These are phyloP conservation scores for Acacia melanoxylon DNA, from an alignment of 306 rosid genomes.

Conservation along the genomic window DNA sequence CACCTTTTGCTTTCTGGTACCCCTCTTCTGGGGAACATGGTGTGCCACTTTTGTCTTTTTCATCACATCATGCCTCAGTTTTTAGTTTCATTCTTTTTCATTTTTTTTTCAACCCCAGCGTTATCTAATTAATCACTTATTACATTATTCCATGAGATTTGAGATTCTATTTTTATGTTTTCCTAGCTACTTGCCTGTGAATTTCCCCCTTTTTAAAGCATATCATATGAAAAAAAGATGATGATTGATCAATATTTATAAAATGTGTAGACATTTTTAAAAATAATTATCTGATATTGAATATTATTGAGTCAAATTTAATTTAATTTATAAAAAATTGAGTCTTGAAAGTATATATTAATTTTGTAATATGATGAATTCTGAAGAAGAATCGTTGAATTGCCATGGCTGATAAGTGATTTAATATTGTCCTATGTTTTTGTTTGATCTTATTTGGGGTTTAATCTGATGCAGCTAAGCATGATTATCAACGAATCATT, in stretches of 20 bases:
- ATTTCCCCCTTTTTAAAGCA: not conserved
- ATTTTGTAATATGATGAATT: too few relatives aligned
- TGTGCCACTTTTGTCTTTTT: slow-evolving; percentile 21
- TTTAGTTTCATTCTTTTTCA: not conserved
- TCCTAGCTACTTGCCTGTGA: not conserved
- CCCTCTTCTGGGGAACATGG: slow-evolving; percentile 38
- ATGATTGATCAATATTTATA: not conserved
- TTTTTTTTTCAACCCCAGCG: not conserved
- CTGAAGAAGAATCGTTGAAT: too few relatives aligned
- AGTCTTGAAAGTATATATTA: too few relatives aligned
- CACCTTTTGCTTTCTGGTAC: slow-evolving; percentile 44
- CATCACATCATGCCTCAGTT: not conserved
- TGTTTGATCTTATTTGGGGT: not conserved
- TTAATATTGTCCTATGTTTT: not conserved
- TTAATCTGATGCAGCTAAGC: slow-evolving; percentile 59
- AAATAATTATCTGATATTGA: too few relatives aligned
- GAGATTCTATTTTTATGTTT: not conserved
- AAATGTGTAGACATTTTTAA: not conserved
- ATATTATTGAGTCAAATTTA: too few relatives aligned
- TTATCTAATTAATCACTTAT: not conserved
- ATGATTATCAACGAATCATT: slow-evolving; percentile 91
- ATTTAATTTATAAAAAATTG: too few relatives aligned
- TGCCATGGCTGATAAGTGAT: too few relatives aligned
- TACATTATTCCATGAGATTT: not conserved
- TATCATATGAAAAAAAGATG: not conserved